phyloP scores from a whole-genome alignment of 306 rosid species.

The Mimosa pudica region DNA sequence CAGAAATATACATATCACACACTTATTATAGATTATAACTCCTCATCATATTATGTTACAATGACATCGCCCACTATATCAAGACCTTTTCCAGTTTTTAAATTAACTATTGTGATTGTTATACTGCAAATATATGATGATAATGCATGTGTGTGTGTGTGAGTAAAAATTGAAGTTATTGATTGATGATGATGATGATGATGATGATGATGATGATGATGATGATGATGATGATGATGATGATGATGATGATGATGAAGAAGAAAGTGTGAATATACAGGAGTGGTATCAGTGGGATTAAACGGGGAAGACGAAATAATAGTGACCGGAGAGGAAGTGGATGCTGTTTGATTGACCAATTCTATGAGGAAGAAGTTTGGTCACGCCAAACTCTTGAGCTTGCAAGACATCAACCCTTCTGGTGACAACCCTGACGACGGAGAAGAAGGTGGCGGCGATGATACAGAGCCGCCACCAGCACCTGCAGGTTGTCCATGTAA shows the following conservation, averaged over 20 bases:
- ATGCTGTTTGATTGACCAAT: neutral
- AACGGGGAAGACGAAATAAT: constrained; percentile 30
- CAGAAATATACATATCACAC: too few relatives aligned
- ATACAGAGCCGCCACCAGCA: neutral
- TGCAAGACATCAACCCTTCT: neutral
- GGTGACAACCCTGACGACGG: neutral
- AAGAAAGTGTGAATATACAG: neutral
- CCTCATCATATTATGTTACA: too few relatives aligned
- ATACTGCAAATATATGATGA: neutral
- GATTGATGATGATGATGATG: too few relatives aligned
- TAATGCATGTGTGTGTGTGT: too few relatives aligned
- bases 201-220: too few relatives aligned
- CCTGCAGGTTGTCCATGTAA: neutral
- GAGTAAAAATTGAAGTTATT: too few relatives aligned
- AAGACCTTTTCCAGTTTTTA: neutral
- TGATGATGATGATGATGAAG: neutral
- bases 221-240: too few relatives aligned
- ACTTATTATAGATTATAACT: too few relatives aligned
- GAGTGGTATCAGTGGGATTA: neutral
- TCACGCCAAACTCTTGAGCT: constrained; percentile 5
- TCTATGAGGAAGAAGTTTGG: constrained; percentile 19
- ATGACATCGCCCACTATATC: neutral
- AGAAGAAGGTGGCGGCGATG: neutral
- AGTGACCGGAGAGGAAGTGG: constrained; percentile 22
- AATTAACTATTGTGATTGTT: neutral